These are phyloP conservation scores for Saturnispora zaruensis DNA, from an alignment of 805 yeast species.

Conservation along the genomic window DNA sequence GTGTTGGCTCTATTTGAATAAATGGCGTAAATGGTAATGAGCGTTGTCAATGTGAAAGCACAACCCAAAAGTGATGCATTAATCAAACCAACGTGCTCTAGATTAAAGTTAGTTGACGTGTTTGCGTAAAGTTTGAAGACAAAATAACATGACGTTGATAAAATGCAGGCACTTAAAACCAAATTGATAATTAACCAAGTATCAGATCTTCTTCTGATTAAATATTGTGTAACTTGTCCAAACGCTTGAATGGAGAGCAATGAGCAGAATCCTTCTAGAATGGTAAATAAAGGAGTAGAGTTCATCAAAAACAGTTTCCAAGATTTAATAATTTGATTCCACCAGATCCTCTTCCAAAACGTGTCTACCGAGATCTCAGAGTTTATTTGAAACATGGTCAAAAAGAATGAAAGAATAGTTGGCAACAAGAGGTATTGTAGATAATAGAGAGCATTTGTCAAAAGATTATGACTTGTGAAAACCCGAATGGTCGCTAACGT, in stretches of 20 bases:
- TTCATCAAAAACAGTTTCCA: conserved; percentile 71
- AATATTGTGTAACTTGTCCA: conserved; percentile 33
- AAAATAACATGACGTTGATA: conserved; percentile 70
- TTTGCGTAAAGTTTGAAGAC: conserved; percentile 76
- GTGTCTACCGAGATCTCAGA: conserved; percentile 15
- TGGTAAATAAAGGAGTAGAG: conserved; percentile 82
- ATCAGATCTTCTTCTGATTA: conserved; percentile 28
- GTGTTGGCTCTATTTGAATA: conserved; percentile 78
- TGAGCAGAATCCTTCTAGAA: conserved; percentile 89
- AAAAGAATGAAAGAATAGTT: conserved; percentile 61
- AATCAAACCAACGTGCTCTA: conserved; percentile 42
- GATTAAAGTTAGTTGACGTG: conserved; percentile 34
- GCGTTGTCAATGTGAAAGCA: conserved; percentile 63
- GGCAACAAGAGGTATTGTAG: conserved; percentile 35
- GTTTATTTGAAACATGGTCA: conserved; percentile 41
- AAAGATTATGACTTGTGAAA: background rate
- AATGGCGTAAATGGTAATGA: conserved; percentile 77
- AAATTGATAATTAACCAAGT: conserved; percentile 35
- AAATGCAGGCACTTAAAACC: conserved; percentile 61
- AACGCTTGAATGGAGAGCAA: conserved; percentile 85
- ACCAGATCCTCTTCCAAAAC: conserved; percentile 23
- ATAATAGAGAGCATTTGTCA: conserved; percentile 47
- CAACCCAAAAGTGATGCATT: conserved; percentile 84
- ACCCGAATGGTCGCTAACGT: conserved; percentile 61
- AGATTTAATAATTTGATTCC: conserved; percentile 33